Evolutionary conservation across 129 eudicot genomes (phyloP), one percentile per base, ranked within the genome.

Genomic region (Pseudognaphalium luteoalbum): DNA sequence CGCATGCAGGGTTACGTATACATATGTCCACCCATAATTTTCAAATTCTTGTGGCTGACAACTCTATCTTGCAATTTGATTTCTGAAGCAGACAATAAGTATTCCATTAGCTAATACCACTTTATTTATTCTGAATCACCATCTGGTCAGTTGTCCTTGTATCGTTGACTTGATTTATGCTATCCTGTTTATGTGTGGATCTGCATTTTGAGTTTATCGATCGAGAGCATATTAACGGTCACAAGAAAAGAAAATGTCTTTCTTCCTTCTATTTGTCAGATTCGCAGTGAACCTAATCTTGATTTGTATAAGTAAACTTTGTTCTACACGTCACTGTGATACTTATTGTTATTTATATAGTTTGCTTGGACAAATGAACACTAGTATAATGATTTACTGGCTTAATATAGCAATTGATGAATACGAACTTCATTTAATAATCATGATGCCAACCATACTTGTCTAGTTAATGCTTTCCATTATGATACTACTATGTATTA

Each of bases 191-290:
- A 4, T 65, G 51, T 66, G 37, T 20, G 21, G 42, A 25, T 4
- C 21, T 60, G 17, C 28, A 15, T 25, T 11, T 12, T 7, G 32
- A 59, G 12, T 51, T 30, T 71, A 29, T 50, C 29, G 41, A 30
- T 75, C 51, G 64, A 60, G 41, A 70, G 51, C 42, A 25, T 66
- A 66, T 14, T 76, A 44, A 72, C 44, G 19, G 61, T 42, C 75
- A 17, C 47, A 17, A 29, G 47, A 30, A 59, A 7, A 21, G 64
- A 28, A 30, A 51, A 0, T 71, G 51, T 17, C 63, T 51, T 51
- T 47, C 8, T 28, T 50, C 32, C 32, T 41, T 17, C 14, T 39
- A 17, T 44, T 70, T 71, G 47, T 71, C 37, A 47, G 50, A 44
- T 19, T 70, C 25, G 17, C 32, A 54, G 9, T 4, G 47, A 29